Percentiles rank a stretch among this genome's conserved stretches.
Evolutionary conservation across 257 asterid species (phyloP).

Genomic region (Ligustrum vulgare): DNA sequence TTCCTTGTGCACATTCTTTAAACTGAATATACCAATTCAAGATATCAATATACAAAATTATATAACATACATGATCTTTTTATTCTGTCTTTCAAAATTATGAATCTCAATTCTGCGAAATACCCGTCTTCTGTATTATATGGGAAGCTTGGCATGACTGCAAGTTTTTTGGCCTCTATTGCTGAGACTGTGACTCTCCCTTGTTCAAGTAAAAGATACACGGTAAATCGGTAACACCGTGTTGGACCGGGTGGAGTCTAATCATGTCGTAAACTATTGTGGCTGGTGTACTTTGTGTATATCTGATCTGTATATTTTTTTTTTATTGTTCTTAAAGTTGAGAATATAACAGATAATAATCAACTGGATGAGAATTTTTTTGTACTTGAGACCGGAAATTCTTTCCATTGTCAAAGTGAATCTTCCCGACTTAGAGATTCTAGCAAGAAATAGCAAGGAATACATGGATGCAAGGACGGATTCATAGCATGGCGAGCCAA

Average conservation of each 20-base stretch:
- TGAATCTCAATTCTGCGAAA: slow-evolving; percentile 1
- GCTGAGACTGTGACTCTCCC: background rate
- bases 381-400: slow-evolving; percentile 8
- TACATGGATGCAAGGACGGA: too few relatives aligned
- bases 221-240: background rate
- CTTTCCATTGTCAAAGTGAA: slow-evolving; percentile 31
- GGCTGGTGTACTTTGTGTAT: background rate
- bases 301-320: background rate
- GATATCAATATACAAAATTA: background rate
- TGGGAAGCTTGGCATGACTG: slow-evolving; percentile 17
- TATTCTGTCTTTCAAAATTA: background rate
- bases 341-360: background rate
- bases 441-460: slow-evolving; percentile 16
- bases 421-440: slow-evolving; percentile 50
- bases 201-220: background rate
- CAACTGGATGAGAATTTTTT: slow-evolving; percentile 15
- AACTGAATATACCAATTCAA: background rate
- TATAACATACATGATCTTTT: background rate
- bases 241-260: background rate
- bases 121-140: slow-evolving; percentile 3
- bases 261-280: background rate
- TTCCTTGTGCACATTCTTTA: background rate
- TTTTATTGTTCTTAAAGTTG: background rate
- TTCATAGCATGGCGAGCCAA: too few relatives aligned
- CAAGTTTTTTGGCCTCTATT: background rate